Evolutionary conservation across 1,284 basidiomycete species (phyloP).

Genomic region (Trichosporon coremiiforme): DNA sequence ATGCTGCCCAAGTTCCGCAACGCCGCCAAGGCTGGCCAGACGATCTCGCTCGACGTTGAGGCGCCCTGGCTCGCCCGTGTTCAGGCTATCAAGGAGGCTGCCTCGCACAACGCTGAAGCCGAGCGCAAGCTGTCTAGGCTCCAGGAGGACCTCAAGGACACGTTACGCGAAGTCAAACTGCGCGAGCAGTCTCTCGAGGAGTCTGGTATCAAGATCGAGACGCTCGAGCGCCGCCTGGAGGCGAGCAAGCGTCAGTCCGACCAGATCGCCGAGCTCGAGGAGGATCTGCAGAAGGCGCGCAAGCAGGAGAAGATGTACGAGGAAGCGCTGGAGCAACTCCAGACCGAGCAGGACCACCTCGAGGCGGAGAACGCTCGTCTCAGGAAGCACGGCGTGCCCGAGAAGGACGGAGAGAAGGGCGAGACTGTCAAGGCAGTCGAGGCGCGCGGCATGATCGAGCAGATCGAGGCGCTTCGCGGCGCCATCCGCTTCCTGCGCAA

Average conservation of each 20-base stretch:
- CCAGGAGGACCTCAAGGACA: constrained; percentile 83
- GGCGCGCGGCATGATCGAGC: constrained; percentile 33
- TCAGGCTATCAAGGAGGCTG: constrained; percentile 77
- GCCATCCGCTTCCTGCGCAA: constrained; percentile 84
- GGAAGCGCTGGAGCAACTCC: constrained; percentile 89
- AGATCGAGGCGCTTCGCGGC: constrained; percentile 87
- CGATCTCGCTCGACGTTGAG: constrained; percentile 61
- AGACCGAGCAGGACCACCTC: constrained; percentile 80
- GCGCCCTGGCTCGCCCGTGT: constrained; percentile 89
- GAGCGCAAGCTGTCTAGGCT: constrained; percentile 82
- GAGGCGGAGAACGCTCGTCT: constrained; percentile 85
- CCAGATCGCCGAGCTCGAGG: constrained; percentile 75
- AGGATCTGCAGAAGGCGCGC: constrained; percentile 73
- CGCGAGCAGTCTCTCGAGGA: constrained; percentile 92
- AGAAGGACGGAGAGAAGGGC: constrained; percentile 26
- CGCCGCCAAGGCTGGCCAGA: constrained; percentile 63
- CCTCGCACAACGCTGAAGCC: constrained; percentile 85
- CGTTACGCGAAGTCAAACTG: constrained; percentile 76
- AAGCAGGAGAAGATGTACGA: constrained; percentile 87
- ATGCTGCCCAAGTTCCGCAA: constrained; percentile 72
- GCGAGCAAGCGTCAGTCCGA: constrained; percentile 81
- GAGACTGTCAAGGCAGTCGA: constrained; percentile 19
- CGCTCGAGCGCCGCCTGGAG: constrained; percentile 90
- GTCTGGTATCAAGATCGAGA: constrained; percentile 84
- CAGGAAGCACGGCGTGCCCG: constrained; percentile 63